phyloP scores from a whole-genome alignment of 2,329 filamentous ascomycete species.

The Monosporascus sp. region DNA sequence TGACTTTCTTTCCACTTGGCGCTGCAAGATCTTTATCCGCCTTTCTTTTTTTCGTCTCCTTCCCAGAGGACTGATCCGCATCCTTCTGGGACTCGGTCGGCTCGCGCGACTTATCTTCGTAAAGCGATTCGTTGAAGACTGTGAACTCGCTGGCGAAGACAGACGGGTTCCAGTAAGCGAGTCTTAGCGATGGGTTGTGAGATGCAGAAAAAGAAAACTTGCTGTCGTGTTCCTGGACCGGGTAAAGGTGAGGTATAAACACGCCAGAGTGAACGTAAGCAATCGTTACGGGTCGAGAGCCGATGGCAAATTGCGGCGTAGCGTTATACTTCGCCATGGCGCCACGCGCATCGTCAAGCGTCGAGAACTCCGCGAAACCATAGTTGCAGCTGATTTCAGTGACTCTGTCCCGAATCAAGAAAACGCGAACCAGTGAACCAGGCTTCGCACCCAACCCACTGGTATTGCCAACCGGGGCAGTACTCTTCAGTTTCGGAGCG shows the following conservation, averaged over 20 bases:
- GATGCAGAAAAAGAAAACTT: constrained; percentile 66
- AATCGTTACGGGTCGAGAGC: constrained; percentile 64
- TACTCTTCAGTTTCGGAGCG: constrained; percentile 53
- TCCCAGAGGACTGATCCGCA: constrained; percentile 22
- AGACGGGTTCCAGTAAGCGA: constrained; percentile 73
- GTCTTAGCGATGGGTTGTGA: constrained; percentile 60
- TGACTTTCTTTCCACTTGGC: constrained; percentile 39
- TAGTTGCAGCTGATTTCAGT: constrained; percentile 73
- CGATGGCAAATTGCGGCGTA: constrained; percentile 72
- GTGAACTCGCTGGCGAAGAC: constrained; percentile 64
- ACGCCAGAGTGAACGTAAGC: constrained; percentile 81
- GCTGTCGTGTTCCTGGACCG: constrained; percentile 48
- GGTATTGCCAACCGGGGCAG: constrained; percentile 49
- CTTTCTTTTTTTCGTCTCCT: constrained; percentile 38
- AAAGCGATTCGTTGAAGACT: constrained; percentile 48
- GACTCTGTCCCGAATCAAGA: constrained; percentile 68
- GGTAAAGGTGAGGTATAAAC: constrained; percentile 68
- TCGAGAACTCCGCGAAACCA: constrained; percentile 79
- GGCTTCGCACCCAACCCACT: constrained; percentile 65
- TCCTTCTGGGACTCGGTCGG: constrained; percentile 31
- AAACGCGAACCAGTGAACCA: constrained; percentile 70
- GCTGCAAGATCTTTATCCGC: constrained; percentile 38
- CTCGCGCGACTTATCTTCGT: constrained; percentile 34
- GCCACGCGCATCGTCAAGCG: constrained; percentile 68
- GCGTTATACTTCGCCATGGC: constrained; percentile 69